Evolutionary conservation across 805 yeast species (phyloP), one percentile per base, ranked within the genome.

Genomic region (Candida bentonensis): DNA sequence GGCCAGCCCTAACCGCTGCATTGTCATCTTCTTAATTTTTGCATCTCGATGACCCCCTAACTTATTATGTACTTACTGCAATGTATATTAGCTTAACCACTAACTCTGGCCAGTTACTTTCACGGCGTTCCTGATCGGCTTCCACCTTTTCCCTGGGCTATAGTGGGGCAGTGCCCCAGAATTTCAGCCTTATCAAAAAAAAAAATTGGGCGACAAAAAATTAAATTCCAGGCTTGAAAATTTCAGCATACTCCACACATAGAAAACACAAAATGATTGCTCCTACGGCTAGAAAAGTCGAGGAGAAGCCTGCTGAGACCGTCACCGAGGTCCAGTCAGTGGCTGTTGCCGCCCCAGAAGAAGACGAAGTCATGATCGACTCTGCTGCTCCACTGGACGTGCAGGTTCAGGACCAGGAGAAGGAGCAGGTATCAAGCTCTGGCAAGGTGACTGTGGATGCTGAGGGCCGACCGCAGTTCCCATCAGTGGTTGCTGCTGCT

Each of bases 381-480:
- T 61, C 70, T 9, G 66, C 70, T 22, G 50, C 53, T 44, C 59
- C 55, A 33, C 15, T 52, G 7, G 57, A 49, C 17, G 44, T 43
- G 15, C 46, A 46, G 22, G 50, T 48, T 15, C 54, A 51, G 40
- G 59, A 63, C 42, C 42, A 46, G 21, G 49, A 56, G 33, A 22
- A 44, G 15, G 49, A 47, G 21, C 51, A 44, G 15, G n/a, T 9
- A n/a, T 9, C 7, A 9, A 17, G 17, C 17, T 11, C 59, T 20
- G 44, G 51, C 43, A 56, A 9, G 13, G 17, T 82, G 51, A 76
- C 76, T n/a, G 62, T 83, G 28, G 96, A 89, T 62, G 88, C 82
- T 51, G 74, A 76, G 45, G 97, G 97, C 39, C 82, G 86, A 55
- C 95, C 96, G 40, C 77, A 79, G 54, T 87, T 88, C 59, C 69